Evolutionary conservation across 2,329 filamentous ascomycete genomes (phyloP), one percentile per base, ranked within the genome.

Genomic region (Aphanocladium album): DNA sequence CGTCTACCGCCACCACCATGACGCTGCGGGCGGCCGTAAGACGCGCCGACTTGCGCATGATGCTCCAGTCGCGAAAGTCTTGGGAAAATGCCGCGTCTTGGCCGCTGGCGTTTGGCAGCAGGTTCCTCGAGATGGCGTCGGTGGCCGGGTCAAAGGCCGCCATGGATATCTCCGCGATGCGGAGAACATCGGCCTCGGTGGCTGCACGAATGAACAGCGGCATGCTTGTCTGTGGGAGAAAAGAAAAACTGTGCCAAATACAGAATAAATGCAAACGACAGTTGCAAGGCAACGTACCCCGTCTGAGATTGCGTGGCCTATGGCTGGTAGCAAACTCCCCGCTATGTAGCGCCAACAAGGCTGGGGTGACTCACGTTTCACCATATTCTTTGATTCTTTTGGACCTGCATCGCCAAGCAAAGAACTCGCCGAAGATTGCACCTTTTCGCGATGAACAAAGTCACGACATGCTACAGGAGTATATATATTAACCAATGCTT

Each of bases 81-180:
- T 35, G 17, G 14, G 6, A 19, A 5, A 49, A 39, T 11, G 58
- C 19, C 17, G 56, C 41, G n/a, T 53, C 59, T 27, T 43, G 37
- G 49, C 43, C 46, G n/a, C 41, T 47, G 41, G 37, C 50, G 11
- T 27, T 49, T 4, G 62, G 53, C 25, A 65, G 61, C 9, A 65
- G 55, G 25, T 61, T 51, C n/a, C 60, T 57, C 23, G 63, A 52
- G 39, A 65, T 54, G 57, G 59, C 59, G 47, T 65, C 64, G 14
- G 61, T 64, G 47, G 56, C 60, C 12, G 64, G 64, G 19, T 64
- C 58, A 39, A 65, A 65, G 12, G 43, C 57, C 9, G 43, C 50
- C 35, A 51, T 57, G 27, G 64, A 60, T 21, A 66, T 49, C 12
- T 50, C 46, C 9, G 57, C 64, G 33, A 66, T 62, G 35, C 54